Conservation (phyloP, 352 stramenopile genomes). For the Globisporangium parvum region DNA sequence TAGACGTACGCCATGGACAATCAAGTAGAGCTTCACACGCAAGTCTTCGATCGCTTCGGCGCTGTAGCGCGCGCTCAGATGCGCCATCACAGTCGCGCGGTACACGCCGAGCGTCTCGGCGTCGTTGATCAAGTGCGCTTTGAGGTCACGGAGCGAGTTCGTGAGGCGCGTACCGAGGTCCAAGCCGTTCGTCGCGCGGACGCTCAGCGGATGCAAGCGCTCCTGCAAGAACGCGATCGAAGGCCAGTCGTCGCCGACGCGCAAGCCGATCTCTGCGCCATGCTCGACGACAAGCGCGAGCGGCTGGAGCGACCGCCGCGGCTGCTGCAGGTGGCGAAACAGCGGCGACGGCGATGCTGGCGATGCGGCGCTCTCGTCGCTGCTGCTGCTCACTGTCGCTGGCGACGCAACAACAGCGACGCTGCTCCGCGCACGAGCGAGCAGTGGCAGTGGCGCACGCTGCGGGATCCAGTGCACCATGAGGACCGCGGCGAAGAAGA, state of each 20-base stretch:
- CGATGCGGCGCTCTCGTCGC: background rate
- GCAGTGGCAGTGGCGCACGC: constrained; percentile 28
- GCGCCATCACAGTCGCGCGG: constrained; percentile 32
- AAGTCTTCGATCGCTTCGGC: constrained; percentile 21
- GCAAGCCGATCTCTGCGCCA: constrained; percentile 37
- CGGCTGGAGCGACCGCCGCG: background rate
- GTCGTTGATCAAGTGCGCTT: constrained; percentile 75
- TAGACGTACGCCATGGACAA: constrained; percentile 42
- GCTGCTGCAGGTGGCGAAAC: background rate
- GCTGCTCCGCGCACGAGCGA: constrained; percentile 14
- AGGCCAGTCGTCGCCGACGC: constrained; percentile 35
- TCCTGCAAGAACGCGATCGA: constrained; percentile 47
- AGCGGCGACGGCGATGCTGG: background rate
- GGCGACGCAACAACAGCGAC: too few relatives aligned
- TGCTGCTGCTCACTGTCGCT: background rate
- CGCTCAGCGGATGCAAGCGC: constrained; percentile 39
- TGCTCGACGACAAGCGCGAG: constrained; percentile 34
- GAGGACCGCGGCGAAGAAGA: constrained; percentile 63
- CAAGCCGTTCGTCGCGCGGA: constrained; percentile 48
- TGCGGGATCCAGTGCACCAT: constrained; percentile 79
- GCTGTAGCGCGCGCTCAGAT: constrained; percentile 19
- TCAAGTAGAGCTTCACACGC: constrained; percentile 48
- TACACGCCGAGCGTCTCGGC: constrained; percentile 48
- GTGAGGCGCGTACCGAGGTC: constrained; percentile 58
- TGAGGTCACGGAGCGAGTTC: constrained; percentile 65